Base-by-base conservation (phyloP, 495 filamentous ascomycete genomes). In the Bathelium albidoporum region DNA sequence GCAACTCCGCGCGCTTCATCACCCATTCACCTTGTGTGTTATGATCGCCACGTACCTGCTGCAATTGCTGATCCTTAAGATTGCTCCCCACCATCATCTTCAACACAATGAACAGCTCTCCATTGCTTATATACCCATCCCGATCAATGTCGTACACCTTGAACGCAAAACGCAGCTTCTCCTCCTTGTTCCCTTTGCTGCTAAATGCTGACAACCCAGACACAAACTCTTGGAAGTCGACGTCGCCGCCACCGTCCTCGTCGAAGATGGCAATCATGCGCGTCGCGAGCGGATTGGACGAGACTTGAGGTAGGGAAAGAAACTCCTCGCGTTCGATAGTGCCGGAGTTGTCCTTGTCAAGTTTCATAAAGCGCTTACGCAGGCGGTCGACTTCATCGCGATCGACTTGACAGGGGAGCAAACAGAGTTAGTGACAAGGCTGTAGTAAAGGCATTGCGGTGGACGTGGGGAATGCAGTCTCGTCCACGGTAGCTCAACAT, bases 51-150 rank as follows among this genome's bases (percentile, higher is more conserved):
- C 76, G 20, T 71, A 82, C 80, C 77, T 93, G 94, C 77, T 99
- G 94, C 76, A 99, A 78, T 77, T 99, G 94, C 77, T 95, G 87
- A 73, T 99, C 95, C 83, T 99, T 99, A 72, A 99, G 78, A 77
- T 99, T 99, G 78, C 91, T 97, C 53, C 94, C 94, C 65, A 99
- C 94, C 94, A 99, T 99, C 94, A 99, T 99, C 86, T 99, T 99
- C 67, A 99, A 80, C 71, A 99, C 94, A 72, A 99, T 97, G 75
- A 97, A 99, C 49, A 99, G 81, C 79, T 99, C 94, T 65, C 94
- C 94, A 76, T 99, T 99, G 78, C 89, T 94, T 70, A 99, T 99
- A 76, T 89, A 99, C 4, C 95, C 94, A 78, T 99, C 94, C 32
- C 94, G 87, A 78, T 99, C 94, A 68, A 99, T 97, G 74, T 99